Evolutionary conservation across 768 basidiomycete genomes (phyloP).

Genomic region (Suillus decipiens): DNA sequence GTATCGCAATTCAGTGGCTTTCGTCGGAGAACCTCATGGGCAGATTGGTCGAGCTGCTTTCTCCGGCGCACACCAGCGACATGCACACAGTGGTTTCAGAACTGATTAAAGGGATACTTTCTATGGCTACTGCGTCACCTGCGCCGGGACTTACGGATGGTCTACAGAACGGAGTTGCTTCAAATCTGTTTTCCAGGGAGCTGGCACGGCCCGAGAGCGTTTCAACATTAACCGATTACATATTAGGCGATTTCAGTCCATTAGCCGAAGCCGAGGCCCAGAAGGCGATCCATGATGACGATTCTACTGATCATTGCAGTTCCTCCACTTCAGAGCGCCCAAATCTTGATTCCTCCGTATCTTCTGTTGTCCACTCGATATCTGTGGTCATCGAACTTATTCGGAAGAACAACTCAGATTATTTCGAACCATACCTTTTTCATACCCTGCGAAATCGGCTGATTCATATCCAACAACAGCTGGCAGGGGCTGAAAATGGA

Average conservation of each 20-base stretch:
- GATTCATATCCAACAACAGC: conserved; percentile 81
- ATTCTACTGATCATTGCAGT: conserved; percentile 16
- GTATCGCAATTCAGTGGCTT: conserved; percentile 69
- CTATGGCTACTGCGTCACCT: conserved; percentile 88
- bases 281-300: conserved; percentile 18
- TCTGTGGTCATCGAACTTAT: conserved; percentile 92
- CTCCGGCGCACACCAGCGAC: conserved; percentile 71
- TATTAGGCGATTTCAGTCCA: conserved; percentile 62
- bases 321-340: conserved; percentile 22
- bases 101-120: conserved; percentile 91
- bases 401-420: conserved; percentile 97
- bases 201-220: conserved; percentile 75
- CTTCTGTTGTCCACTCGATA: conserved; percentile 84
- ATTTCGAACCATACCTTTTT: conserved; percentile 96
- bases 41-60: conserved; percentile 78
- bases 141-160: conserved; percentile 71
- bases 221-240: conserved; percentile 71
- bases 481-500: conserved; percentile 55
- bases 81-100: conserved; percentile 88
- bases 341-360: conserved; percentile 57
- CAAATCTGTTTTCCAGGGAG: conserved; percentile 88
- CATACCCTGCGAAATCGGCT: conserved; percentile 90
- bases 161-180: conserved; percentile 68
- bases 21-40: conserved; percentile 82
- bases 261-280: conserved; percentile 14